Conservation (phyloP, 2,329 filamentous ascomycete species). For the Elsinoe batatas region DNA sequence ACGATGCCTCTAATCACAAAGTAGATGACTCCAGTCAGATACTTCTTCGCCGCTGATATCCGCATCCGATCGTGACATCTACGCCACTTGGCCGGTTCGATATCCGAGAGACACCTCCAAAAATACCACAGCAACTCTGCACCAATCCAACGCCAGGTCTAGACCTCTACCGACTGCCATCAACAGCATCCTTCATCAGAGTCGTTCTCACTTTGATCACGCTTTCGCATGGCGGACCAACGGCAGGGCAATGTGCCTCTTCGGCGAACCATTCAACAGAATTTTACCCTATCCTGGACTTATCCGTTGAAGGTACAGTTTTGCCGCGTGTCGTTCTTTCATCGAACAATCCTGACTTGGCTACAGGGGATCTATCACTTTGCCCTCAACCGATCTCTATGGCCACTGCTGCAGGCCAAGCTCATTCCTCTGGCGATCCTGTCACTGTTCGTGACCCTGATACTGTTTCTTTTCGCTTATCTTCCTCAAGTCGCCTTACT, state of each 20-base stretch:
- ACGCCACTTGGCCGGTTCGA: background rate
- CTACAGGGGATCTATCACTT: conserved; percentile 73
- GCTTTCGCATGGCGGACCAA: background rate
- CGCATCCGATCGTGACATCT: background rate
- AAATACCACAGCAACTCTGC: background rate
- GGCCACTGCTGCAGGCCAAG: conserved; percentile 67
- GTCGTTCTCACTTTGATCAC: background rate
- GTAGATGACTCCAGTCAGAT: too few relatives aligned
- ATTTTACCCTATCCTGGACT: conserved; percentile 27
- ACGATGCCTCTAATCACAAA: background rate
- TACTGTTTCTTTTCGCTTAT: conserved; percentile 82
- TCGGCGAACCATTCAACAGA: conserved; percentile 11
- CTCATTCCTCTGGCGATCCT: conserved; percentile 73
- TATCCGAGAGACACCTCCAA: background rate
- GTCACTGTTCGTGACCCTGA: conserved; percentile 69
- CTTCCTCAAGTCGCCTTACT: conserved; percentile 83
- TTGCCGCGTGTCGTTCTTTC: background rate
- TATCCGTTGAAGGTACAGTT: conserved; percentile 24
- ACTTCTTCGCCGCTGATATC: background rate
- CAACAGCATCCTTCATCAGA: too few relatives aligned
- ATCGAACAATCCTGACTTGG: background rate
- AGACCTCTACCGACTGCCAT: background rate
- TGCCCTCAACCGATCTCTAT: conserved; percentile 63
- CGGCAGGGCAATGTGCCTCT: background rate
- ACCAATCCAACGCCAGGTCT: background rate